Conservation (phyloP, 2,329 filamentous ascomycete genomes). For the Nemania serpens region DNA sequence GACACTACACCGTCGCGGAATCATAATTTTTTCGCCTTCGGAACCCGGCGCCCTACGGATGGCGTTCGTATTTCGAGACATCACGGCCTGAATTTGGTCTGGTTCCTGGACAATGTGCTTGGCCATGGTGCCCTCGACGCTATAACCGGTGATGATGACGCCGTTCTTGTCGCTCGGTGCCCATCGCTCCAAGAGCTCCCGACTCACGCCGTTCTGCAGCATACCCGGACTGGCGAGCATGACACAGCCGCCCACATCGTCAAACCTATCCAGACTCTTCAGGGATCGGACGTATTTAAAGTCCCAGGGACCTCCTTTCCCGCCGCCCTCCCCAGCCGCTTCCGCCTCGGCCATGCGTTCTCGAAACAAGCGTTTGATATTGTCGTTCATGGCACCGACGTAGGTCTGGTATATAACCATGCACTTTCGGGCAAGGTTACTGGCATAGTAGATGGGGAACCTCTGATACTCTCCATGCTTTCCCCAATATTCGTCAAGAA, state of each 20-base stretch:
- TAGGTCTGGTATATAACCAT: conserved; percentile 99
- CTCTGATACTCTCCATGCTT: conserved; percentile 87
- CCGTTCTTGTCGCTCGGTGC: conserved; percentile 95
- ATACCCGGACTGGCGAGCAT: conserved; percentile 98
- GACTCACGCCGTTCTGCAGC: conserved; percentile 93
- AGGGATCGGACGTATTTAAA: conserved; percentile 92
- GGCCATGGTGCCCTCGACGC: conserved; percentile 97
- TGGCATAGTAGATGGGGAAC: conserved; percentile 96
- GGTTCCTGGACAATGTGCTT: conserved; percentile 95
- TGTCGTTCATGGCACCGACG: conserved; percentile 98
- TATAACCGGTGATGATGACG: conserved; percentile 98
- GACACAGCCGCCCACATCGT: conserved; percentile 92
- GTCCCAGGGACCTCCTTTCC: conserved; percentile 90
- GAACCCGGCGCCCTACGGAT: conserved; percentile 66
- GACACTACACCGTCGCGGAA: conserved; percentile 88
- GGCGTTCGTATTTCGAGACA: conserved; percentile 72
- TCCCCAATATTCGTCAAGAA: conserved; percentile 95
- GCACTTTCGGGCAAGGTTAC: conserved; percentile 91
- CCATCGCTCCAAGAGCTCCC: conserved; percentile 93
- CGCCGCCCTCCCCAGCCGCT: conserved; percentile 72
- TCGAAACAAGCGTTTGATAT: conserved; percentile 93
- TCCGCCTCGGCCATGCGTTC: conserved; percentile 92
- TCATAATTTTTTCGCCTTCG: conserved; percentile 86
- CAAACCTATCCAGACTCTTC: conserved; percentile 92
- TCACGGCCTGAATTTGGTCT: conserved; percentile 91